Percentiles rank a stretch among this genome's conserved stretches.
Evolutionary conservation across 208 protist genomes (phyloP).

Genomic region (Leishmania arabica): DNA sequence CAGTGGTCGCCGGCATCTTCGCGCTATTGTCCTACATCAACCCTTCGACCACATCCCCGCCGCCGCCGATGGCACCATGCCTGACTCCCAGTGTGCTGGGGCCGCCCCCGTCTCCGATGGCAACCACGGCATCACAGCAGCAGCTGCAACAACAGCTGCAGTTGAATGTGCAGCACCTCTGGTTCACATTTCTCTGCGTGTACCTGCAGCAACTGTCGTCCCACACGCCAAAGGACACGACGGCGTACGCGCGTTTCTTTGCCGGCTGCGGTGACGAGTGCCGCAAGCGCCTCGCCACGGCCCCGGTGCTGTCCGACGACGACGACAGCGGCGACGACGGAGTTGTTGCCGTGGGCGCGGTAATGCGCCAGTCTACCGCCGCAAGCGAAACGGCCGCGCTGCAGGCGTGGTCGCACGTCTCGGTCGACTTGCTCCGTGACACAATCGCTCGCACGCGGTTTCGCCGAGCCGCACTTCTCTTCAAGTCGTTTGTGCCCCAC

Average conservation of each 20-base stretch:
- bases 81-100: constrained; percentile 5
- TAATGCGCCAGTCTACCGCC: not conserved
- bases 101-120: constrained; percentile 1
- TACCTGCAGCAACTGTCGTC: constrained; percentile 82
- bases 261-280: constrained; percentile 27
- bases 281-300: constrained; percentile 1
- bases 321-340: not conserved
- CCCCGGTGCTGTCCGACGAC: not conserved
- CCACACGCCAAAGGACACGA: constrained; percentile 42
- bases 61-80: not conserved
- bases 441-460: constrained; percentile 63
- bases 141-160: not conserved
- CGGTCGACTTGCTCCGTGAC: constrained; percentile 46
- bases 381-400: constrained; percentile 25
- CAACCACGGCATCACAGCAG: not conserved
- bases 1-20: constrained; percentile 27
- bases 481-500: constrained; percentile 65
- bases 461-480: constrained; percentile 67
- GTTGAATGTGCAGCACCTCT: constrained; percentile 35
- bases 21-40: constrained; percentile 7
- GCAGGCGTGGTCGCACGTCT: constrained; percentile 38
- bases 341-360: not conserved
- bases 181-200: constrained; percentile 61
- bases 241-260: constrained; percentile 50
- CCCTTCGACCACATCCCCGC: not conserved